phyloP scores from a whole-genome alignment of 768 basidiomycete genomes.

The Lyophyllum shimeji region DNA sequence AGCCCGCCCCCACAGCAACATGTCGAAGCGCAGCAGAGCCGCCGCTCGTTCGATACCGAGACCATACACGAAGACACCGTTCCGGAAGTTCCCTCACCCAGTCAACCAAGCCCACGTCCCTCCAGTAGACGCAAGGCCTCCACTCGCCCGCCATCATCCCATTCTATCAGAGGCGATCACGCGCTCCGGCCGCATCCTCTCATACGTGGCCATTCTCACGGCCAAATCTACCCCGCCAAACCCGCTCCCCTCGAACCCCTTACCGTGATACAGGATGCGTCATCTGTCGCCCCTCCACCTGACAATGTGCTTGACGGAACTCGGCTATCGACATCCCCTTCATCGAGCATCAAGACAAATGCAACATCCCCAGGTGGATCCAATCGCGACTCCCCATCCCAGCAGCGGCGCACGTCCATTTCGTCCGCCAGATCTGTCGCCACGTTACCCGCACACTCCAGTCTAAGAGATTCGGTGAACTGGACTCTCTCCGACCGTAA shows the following conservation, averaged over 20 bases:
- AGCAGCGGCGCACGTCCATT: conserved; percentile 40
- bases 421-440: conserved; percentile 61
- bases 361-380: conserved; percentile 25
- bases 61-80: background rate
- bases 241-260: conserved; percentile 60
- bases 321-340: conserved; percentile 32
- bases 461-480: conserved; percentile 28
- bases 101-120: conserved; percentile 27
- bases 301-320: conserved; percentile 19
- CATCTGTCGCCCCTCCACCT: conserved; percentile 43
- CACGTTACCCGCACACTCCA: conserved; percentile 49
- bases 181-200: conserved; percentile 71
- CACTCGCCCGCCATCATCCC: conserved; percentile 63
- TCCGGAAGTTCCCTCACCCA: conserved; percentile 18
- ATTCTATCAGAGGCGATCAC: conserved; percentile 43
- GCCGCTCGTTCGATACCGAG: conserved; percentile 1
- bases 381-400: conserved; percentile 30
- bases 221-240: conserved; percentile 46
- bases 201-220: conserved; percentile 72
- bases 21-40: conserved; percentile 5
- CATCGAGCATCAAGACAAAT: conserved; percentile 27
- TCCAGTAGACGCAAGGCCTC: conserved; percentile 38
- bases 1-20: conserved; percentile 10
- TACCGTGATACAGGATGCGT: conserved; percentile 52
- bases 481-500: conserved; percentile 38